Evolutionary conservation across 129 eudicot genomes (phyloP).

Genomic region (Daucus carota): DNA sequence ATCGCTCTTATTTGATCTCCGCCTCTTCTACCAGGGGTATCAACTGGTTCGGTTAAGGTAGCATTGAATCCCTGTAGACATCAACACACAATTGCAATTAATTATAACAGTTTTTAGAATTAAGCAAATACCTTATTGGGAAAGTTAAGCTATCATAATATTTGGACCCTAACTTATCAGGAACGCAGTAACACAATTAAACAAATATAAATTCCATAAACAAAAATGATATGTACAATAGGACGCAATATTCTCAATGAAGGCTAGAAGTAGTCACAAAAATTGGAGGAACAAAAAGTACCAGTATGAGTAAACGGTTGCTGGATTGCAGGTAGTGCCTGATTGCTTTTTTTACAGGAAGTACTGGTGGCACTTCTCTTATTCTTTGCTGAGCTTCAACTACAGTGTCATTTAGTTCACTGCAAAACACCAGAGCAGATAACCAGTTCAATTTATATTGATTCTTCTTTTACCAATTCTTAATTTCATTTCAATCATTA

Average conservation of each 20-base stretch:
- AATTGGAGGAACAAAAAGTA: slow-evolving; percentile 9
- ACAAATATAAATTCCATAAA: not conserved
- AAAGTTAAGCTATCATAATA: not conserved
- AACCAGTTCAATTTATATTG: not conserved
- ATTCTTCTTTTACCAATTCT: not conserved
- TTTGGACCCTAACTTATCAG: not conserved
- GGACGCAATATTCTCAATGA: not conserved
- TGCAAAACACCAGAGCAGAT: slow-evolving; percentile 26
- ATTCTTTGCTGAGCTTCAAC: slow-evolving; percentile 87
- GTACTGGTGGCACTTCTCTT: slow-evolving; percentile 61
- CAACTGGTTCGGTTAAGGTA: slow-evolving; percentile 71
- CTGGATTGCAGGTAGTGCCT: slow-evolving; percentile 51
- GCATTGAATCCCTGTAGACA: slow-evolving; percentile 73
- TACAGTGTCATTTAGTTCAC: slow-evolving; percentile 88
- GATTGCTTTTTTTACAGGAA: slow-evolving; percentile 56
- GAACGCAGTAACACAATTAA: not conserved
- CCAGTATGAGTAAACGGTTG: slow-evolving; percentile 88
- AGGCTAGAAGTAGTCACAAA: not conserved
- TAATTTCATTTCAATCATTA: not conserved
- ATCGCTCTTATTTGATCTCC: slow-evolving; percentile 92
- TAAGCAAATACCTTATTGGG: not conserved
- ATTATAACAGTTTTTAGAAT: not conserved
- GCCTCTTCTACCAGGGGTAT: slow-evolving; percentile 76
- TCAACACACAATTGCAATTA: not conserved
- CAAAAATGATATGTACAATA: not conserved